A percentile compares a stretch with the other conserved stretches of the same genome.
Conservation (phyloP, 208 protist genomes). For the Porcisia hertigi region DNA sequence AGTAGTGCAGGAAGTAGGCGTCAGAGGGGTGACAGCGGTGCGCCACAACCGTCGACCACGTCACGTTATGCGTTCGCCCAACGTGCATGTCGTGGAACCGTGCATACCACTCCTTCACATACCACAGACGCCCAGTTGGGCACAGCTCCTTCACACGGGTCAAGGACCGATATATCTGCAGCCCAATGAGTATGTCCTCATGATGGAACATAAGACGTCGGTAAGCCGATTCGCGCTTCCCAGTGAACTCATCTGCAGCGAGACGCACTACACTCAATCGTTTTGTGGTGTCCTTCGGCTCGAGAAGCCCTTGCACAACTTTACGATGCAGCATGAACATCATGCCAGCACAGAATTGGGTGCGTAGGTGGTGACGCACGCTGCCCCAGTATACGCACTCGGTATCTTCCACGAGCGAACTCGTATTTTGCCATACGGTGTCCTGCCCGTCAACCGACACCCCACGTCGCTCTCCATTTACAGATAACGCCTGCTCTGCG, state of each 20-base stretch:
- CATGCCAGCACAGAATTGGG: slow-evolving; percentile 14
- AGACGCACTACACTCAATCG: slow-evolving; percentile 5
- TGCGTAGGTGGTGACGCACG: background rate
- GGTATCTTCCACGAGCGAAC: background rate
- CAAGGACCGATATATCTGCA: background rate
- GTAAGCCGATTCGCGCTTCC: slow-evolving; percentile 3
- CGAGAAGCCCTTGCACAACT: background rate
- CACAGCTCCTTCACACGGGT: background rate
- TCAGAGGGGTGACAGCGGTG: slow-evolving; percentile 24
- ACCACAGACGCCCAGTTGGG: background rate
- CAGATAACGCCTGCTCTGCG: background rate
- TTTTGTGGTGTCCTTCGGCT: background rate
- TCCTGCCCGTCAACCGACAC: background rate
- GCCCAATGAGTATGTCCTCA: slow-evolving; percentile 8
- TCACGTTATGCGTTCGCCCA: slow-evolving; percentile 5
- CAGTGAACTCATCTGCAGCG: background rate
- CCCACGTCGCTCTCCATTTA: background rate
- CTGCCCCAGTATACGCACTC: slow-evolving; percentile 35
- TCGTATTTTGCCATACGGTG: background rate
- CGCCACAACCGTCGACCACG: slow-evolving; percentile 19
- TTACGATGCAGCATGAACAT: slow-evolving; percentile 17
- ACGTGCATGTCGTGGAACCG: slow-evolving; percentile 23
- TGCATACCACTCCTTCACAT: background rate
- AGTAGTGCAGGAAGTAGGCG: slow-evolving; percentile 10
- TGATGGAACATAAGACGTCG: background rate